Evolutionary conservation across 306 rosid genomes (phyloP), one percentile per base, ranked within the genome.

Genomic region (Calophaca sinica): DNA sequence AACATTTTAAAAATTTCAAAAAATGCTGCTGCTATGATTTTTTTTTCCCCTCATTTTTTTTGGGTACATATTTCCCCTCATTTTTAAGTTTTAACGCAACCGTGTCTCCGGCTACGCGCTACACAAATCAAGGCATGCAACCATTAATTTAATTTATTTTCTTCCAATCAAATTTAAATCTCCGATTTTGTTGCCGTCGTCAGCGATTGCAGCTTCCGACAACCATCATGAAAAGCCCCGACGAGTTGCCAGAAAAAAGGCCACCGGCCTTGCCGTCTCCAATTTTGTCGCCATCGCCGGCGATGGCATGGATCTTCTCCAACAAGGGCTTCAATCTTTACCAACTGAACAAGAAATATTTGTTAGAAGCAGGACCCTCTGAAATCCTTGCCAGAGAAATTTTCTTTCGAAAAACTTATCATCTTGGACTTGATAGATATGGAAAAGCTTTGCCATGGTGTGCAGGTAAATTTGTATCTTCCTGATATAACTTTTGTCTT

Each of bases 181-280:
- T 60, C 26, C 28, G 9, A 60, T 33, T 60, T 60, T 10, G 4
- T 60, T 11, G 11, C 65, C 28, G 10, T 11, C 12, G 29, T 29
- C 31, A 46, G n/a, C 46, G 46, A 61, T 61, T 45, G 6, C 0
- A 13, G 3, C 14, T 31, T 3, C 57, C 2, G 64, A 10, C 50
- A 49, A 62, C 13, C 57, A 28, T 59, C 42, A 57, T 6, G 66
- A 15, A 42, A 49, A 9, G 28, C 70, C 0, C n/a, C 45, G 49
- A 6, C 72, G 41, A 11, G 8, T 12, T 4, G 61, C 71, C 77
- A 62, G 62, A 1, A 50, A 28, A 36, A 61, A 32, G 60, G 55
- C 59, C 74, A 6, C 48, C 70, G 60, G 6, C 51, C 3, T 58
- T 75, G 28, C 2, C 82, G n/a, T n/a, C n/a, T n/a, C n/a, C n/a